Conservation (phyloP, 1,284 basidiomycete species). For the Leccinum variabile region DNA sequence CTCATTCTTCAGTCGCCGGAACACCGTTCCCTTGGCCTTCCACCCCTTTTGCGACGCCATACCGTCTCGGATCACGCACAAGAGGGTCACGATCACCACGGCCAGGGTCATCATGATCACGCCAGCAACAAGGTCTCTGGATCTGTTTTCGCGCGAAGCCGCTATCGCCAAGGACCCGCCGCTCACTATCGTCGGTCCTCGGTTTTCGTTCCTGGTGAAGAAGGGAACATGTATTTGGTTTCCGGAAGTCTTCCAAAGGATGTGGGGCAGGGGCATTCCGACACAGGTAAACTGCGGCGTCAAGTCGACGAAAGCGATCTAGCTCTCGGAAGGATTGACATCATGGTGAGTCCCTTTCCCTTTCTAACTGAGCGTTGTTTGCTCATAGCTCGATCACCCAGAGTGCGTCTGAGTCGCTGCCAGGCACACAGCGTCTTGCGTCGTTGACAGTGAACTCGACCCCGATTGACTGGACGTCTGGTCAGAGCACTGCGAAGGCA, state of each 20-base stretch:
- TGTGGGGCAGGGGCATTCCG: conserved; percentile 6
- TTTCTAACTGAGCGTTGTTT: not conserved
- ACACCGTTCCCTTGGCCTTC: conserved; percentile 5
- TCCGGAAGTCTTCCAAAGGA: conserved; percentile 8
- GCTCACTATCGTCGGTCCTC: conserved; percentile 19
- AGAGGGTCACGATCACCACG: not conserved
- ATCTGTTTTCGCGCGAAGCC: conserved; percentile 28
- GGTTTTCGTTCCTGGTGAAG: conserved; percentile 24
- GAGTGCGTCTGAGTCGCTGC: conserved; percentile 15
- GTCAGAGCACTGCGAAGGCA: conserved; percentile 21
- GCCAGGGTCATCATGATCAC: not conserved
- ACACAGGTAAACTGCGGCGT: conserved; percentile 8
- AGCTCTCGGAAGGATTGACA: conserved; percentile 47
- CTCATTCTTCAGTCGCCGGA: not conserved
- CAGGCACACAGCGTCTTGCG: conserved; percentile 37
- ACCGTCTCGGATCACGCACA: not conserved
- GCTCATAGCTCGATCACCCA: not conserved
- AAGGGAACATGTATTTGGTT: conserved; percentile 25
- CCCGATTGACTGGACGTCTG: conserved; percentile 30
- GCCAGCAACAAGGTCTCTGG: not conserved
- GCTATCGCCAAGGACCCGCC: conserved; percentile 11
- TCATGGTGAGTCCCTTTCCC: conserved; percentile 41
- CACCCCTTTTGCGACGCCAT: conserved; percentile 23
- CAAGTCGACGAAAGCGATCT: conserved; percentile 22
- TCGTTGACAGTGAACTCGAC: conserved; percentile 46